A percentile compares a stretch with the other conserved stretches of the same genome.
These are phyloP conservation scores for Coccomyxa subellipsoidea DNA, from an alignment of 163 green algal genomes.

Conservation along the genomic window DNA sequence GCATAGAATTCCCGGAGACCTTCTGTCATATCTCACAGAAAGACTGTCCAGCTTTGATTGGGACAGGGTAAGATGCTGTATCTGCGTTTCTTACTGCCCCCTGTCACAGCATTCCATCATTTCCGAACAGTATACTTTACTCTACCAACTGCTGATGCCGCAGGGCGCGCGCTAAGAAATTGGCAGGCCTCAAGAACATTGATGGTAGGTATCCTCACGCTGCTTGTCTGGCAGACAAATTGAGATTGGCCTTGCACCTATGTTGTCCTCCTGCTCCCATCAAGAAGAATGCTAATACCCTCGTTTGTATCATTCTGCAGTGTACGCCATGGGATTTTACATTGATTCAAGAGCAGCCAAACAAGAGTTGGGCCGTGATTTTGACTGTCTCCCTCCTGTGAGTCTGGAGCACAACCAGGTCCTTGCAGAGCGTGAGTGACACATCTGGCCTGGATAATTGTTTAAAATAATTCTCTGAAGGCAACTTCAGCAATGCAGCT, in stretches of 20 bases:
- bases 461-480: too few species aligned
- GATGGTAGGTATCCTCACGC: conserved; percentile 24
- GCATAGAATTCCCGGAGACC: conserved; percentile 18
- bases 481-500: too few species aligned
- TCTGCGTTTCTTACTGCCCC: not conserved
- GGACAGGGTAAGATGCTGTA: conserved; percentile 24
- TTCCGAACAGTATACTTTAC: not conserved
- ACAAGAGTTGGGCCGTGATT: conserved; percentile 31
- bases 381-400: conserved; percentile 9
- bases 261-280: too few species aligned
- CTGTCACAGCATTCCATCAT: too few species aligned
- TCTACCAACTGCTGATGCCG: not conserved
- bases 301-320: conserved; percentile 26
- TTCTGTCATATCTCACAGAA: conserved; percentile 26
- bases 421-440: conserved; percentile 39
- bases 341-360: conserved; percentile 45
- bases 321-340: conserved; percentile 66
- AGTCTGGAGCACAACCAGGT: conserved; percentile 33
- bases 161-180: conserved; percentile 34
- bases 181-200: conserved; percentile 51
- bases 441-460: not conserved
- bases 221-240: not conserved
- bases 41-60: conserved; percentile 23
- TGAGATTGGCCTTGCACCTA: not conserved
- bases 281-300: too few species aligned